Evolutionary conservation across 2,329 filamentous ascomycete genomes (phyloP).

Genomic region (Arachnomyces sp.): DNA sequence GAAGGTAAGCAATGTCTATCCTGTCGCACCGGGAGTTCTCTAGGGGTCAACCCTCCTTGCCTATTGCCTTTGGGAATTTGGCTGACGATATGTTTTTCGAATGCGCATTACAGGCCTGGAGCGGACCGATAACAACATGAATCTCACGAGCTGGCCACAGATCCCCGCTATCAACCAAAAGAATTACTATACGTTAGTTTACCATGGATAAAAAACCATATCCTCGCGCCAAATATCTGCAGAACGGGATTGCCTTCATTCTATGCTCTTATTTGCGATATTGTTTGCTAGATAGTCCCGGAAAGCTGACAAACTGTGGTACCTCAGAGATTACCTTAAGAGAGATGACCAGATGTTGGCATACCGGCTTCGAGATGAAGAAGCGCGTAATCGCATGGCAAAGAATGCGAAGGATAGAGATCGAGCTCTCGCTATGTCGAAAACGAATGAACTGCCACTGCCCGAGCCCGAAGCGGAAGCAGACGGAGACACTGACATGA

Average conservation of each 20-base stretch:
- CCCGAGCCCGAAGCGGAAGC: slow-evolving; percentile 35
- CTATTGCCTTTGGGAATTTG: not conserved
- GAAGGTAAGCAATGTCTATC: slow-evolving; percentile 37
- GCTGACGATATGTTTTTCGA: slow-evolving; percentile 5
- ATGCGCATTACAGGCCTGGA: slow-evolving; percentile 60
- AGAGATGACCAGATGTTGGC: slow-evolving; percentile 93
- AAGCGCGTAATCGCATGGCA: slow-evolving; percentile 71
- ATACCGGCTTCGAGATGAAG: slow-evolving; percentile 78
- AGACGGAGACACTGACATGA: slow-evolving; percentile 49
- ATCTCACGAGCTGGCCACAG: slow-evolving; percentile 86
- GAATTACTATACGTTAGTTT: slow-evolving; percentile 89
- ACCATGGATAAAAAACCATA: no score
- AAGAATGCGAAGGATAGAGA: slow-evolving; percentile 83
- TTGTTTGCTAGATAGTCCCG: slow-evolving; percentile 12
- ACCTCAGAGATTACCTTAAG: slow-evolving; percentile 82
- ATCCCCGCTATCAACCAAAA: slow-evolving; percentile 95
- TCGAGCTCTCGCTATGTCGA: slow-evolving; percentile 68
- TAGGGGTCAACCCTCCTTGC: not conserved
- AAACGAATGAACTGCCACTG: slow-evolving; percentile 56
- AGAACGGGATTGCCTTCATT: not conserved
- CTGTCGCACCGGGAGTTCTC: not conserved
- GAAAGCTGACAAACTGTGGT: not conserved
- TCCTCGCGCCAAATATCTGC: no score
- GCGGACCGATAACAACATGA: slow-evolving; percentile 97
- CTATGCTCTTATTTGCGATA: not conserved